Conservation (phyloP, 163 green algal genomes). For the Chlorella variabilis region DNA sequence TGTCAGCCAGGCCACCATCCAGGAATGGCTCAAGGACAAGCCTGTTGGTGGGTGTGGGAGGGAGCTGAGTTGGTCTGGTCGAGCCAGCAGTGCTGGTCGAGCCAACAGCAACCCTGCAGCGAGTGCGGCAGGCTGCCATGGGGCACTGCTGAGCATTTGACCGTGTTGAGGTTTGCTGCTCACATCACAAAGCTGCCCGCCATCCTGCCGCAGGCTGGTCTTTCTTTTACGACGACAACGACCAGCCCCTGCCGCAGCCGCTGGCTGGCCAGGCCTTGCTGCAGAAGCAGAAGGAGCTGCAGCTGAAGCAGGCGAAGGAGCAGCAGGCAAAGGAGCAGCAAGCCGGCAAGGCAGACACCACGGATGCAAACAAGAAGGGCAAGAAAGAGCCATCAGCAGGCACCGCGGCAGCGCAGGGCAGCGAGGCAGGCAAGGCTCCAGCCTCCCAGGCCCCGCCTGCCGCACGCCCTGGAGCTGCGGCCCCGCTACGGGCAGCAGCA, state of each 20-base stretch:
- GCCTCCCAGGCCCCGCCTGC: not conserved
- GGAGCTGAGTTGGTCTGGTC: not conserved
- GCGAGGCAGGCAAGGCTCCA: not conserved
- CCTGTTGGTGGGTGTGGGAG: constrained; percentile 9
- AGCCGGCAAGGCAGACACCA: no score
- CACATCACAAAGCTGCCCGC: no score
- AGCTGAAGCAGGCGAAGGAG: constrained; percentile 57
- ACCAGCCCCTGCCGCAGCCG: constrained; percentile 22
- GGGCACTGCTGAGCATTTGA: no score
- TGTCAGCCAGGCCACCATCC: not conserved
- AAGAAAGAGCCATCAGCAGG: no score
- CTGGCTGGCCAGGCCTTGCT: constrained; percentile 9
- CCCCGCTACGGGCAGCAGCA: not conserved
- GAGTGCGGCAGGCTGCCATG: no score
- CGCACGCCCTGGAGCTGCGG: no score
- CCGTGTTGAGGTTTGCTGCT: no score
- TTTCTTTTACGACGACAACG: constrained; percentile 14
- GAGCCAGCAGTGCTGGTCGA: no score
- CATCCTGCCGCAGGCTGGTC: not conserved
- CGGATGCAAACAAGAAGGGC: no score
- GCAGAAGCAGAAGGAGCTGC: constrained; percentile 15
- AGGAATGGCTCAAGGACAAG: constrained; percentile 26
- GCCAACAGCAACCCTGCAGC: no score
- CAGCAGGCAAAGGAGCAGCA: constrained; percentile 86
- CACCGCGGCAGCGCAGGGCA: not conserved